A percentile compares a stretch with the other conserved stretches of the same genome.
phyloP scores from a whole-genome alignment of 176 grass and related monocot species.

The Juncus effusus region DNA sequence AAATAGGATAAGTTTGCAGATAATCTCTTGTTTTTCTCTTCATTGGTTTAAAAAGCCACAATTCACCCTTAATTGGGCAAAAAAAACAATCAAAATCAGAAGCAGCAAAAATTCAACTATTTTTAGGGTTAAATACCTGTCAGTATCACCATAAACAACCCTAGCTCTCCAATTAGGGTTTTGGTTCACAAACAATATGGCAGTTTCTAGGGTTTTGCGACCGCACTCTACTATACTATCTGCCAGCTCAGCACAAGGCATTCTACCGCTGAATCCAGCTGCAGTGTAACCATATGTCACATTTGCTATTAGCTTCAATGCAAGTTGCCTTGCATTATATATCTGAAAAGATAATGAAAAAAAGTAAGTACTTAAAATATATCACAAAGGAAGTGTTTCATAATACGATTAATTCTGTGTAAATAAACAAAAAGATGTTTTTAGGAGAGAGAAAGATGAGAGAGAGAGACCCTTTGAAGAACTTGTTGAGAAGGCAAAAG shows the following conservation, averaged over 20 bases:
- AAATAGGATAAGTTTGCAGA: not conserved
- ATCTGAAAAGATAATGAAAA: constrained; percentile 48
- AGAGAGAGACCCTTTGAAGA: constrained; percentile 62
- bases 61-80: not conserved
- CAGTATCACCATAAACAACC: constrained; percentile 98
- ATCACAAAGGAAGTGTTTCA: not conserved
- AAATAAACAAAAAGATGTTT: not conserved
- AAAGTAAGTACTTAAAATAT: not conserved
- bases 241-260: constrained; percentile 96
- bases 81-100: not conserved
- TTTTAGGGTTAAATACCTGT: constrained; percentile 54
- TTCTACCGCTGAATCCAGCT: constrained; percentile 91
- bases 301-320: constrained; percentile 94
- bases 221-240: constrained; percentile 99
- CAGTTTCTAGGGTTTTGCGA: constrained; percentile 87
- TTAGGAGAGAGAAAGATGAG: not conserved
- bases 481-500: constrained; percentile 63
- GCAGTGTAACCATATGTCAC: constrained; percentile 97
- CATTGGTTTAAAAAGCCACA: not conserved
- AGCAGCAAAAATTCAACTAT: constrained; percentile 10
- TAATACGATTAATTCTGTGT: not conserved
- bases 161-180: constrained; percentile 80
- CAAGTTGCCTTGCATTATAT: constrained; percentile 95
- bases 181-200: constrained; percentile 80
- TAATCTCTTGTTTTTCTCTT: not conserved